Conservation (phyloP, 106 monocot species). For the Platanthera guangdongensis region DNA sequence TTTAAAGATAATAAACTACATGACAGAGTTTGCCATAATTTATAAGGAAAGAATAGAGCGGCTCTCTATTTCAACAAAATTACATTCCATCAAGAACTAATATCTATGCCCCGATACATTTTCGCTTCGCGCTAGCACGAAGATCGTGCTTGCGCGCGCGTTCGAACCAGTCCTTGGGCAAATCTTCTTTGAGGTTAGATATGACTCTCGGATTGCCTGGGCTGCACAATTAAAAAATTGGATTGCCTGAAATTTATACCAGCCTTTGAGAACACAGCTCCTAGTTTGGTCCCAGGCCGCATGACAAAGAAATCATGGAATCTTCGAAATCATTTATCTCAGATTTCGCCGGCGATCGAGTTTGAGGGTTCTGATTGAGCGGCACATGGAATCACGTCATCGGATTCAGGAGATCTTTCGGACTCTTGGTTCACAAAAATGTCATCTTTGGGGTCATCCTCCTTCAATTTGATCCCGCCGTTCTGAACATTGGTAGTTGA, state of each 20-base stretch:
- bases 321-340: not conserved
- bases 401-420: not conserved
- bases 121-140: not conserved
- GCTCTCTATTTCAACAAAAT: not conserved
- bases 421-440: not conserved
- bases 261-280: not conserved
- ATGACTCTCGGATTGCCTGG: not conserved
- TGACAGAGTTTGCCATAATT: not conserved
- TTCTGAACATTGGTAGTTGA: constrained; percentile 17
- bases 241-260: not conserved
- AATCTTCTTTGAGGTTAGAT: not conserved
- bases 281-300: not conserved
- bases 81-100: not conserved
- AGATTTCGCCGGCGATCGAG: not conserved
- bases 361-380: not conserved
- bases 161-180: not conserved
- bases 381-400: not conserved
- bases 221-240: not conserved
- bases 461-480: constrained; percentile 14
- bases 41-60: not conserved
- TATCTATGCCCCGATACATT: not conserved
- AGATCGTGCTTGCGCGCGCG: not conserved
- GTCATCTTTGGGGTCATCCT: not conserved
- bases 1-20: not conserved
- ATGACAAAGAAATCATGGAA: not conserved